Base-by-base conservation (phyloP, 1,284 basidiomycete genomes). In the Naganishia liquefaciens region DNA sequence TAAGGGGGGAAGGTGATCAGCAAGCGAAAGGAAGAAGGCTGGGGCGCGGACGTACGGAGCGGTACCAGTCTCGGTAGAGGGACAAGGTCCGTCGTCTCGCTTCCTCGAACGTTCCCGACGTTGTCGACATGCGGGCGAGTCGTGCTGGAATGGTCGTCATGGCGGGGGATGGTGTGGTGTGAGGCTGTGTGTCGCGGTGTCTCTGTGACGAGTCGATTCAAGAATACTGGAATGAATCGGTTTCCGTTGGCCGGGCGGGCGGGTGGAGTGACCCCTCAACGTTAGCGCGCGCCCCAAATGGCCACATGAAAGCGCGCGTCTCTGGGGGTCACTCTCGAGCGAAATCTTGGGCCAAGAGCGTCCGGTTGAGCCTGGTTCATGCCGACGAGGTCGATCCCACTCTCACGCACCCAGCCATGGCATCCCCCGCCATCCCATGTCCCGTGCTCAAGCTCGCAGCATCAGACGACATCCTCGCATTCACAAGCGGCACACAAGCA, bases 101-200 rank as follows among this genome's bases (percentile, higher is more conserved):
- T 64, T 93, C 87, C n/a, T 81, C 79, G 28, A 87, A 81, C 60
- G 80, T 85, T 6, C 79, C 74, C 0, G 89, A 90, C 28, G 82
- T 79, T 46, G 82, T 81, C 4, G 90, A 85, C 21, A 85, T 76
- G 71, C 86, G 86, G 25, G 95, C 90, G 21, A 99, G 85, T 58
- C 95, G 88, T 57, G 93, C 81, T 23, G 95, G 94, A 76, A 98
- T 97, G 61, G 91, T 97, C 54, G 88, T 86, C 87, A 91, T 89
- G 11, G 37, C 49, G 25, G n/a, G n/a, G n/a, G n/a, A 37, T 53
- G 13, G 27, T n/a, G 19, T n/a, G 17, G 47, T 49, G 13, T 49
- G 47, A 11, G 52, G 21, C 10, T 19, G 21, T 54, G 33, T 42
- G 37, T 54, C 25, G 27, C 23, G 21, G n/a, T 25, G 33, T n/a